A percentile compares a stretch with the other conserved stretches of the same genome.
Evolutionary conservation across 805 yeast species (phyloP).

Genomic region (Saturnispora diversa): DNA sequence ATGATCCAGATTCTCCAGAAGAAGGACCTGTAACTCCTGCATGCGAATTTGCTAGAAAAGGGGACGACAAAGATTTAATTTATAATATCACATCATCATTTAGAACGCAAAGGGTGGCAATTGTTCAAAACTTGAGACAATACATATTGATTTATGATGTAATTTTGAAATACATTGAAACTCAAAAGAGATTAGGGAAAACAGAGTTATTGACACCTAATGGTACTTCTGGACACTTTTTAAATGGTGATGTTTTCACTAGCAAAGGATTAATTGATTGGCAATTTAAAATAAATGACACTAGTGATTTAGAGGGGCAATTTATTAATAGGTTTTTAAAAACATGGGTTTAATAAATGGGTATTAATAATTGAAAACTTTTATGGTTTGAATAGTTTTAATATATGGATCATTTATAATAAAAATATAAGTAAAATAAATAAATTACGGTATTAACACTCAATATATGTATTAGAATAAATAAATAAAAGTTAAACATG

Average conservation of each 20-base stretch:
- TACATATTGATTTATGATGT: slow-evolving; percentile 44
- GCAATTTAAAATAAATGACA: slow-evolving; percentile 9
- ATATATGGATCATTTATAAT: too few relatives aligned
- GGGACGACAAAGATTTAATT: slow-evolving; percentile 33
- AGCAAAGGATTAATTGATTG: slow-evolving; percentile 15
- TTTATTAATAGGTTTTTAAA: slow-evolving; percentile 6
- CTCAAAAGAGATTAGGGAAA: slow-evolving; percentile 9
- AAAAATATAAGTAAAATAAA: too few relatives aligned
- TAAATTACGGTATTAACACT: too few relatives aligned
- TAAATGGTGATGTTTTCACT: slow-evolving; percentile 5
- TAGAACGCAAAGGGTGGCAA: slow-evolving; percentile 45
- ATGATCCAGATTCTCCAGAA: neutral
- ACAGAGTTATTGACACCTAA: neutral
- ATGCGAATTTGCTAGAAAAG: slow-evolving; percentile 3
- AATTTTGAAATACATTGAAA: slow-evolving; percentile 24
- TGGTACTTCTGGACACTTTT: neutral
- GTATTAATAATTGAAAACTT: neutral
- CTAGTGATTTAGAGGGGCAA: slow-evolving; percentile 1
- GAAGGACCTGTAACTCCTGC: slow-evolving; percentile 7
- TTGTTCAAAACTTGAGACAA: slow-evolving; percentile 53
- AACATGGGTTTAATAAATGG: neutral
- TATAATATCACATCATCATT: slow-evolving; percentile 39
- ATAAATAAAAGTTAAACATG: too few relatives aligned
- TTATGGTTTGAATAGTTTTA: neutral
- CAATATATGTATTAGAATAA: too few relatives aligned